Evolutionary conservation across 345 rosid genomes (phyloP).

Genomic region (Populus euphratica): DNA sequence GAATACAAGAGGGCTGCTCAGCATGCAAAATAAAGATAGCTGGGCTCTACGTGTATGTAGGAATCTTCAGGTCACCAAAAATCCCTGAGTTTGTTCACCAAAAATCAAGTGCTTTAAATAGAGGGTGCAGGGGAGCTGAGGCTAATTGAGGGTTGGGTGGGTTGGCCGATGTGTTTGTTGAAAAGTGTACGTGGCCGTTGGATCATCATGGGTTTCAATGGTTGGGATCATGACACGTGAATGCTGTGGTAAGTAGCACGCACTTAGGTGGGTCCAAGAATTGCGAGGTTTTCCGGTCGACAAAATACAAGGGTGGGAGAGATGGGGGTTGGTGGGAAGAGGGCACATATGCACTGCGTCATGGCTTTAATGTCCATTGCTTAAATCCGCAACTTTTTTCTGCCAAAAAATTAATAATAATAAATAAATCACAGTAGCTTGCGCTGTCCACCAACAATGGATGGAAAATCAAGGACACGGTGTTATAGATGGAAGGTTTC

Average conservation of each 20-base stretch:
- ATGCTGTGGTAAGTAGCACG: background rate
- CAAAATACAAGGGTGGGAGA: too few relatives aligned
- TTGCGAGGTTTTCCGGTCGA: background rate
- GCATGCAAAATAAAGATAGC: too few relatives aligned
- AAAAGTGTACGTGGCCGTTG: slow-evolving; percentile 25
- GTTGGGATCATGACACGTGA: slow-evolving; percentile 19
- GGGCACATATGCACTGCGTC: slow-evolving; percentile 9
- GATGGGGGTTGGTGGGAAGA: slow-evolving; percentile 3
- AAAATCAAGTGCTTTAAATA: slow-evolving; percentile 25
- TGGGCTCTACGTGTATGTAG: background rate
- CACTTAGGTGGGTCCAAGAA: background rate
- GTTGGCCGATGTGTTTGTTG: slow-evolving; percentile 44
- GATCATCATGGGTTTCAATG: slow-evolving; percentile 8
- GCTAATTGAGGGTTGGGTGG: slow-evolving; percentile 18
- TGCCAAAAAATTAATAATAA: too few relatives aligned
- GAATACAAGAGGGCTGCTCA: background rate
- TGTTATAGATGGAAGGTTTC: too few relatives aligned
- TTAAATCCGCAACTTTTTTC: background rate
- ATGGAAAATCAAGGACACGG: too few relatives aligned
- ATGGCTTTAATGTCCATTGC: background rate
- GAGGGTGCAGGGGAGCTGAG: background rate
- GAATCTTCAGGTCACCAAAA: slow-evolving; percentile 24
- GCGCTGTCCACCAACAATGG: too few relatives aligned
- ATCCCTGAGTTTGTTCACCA: slow-evolving; percentile 15
- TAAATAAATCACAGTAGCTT: background rate